Evolutionary conservation across 2,329 filamentous ascomycete species (phyloP).

Genomic region (Ceratocystis diversiconidia): DNA sequence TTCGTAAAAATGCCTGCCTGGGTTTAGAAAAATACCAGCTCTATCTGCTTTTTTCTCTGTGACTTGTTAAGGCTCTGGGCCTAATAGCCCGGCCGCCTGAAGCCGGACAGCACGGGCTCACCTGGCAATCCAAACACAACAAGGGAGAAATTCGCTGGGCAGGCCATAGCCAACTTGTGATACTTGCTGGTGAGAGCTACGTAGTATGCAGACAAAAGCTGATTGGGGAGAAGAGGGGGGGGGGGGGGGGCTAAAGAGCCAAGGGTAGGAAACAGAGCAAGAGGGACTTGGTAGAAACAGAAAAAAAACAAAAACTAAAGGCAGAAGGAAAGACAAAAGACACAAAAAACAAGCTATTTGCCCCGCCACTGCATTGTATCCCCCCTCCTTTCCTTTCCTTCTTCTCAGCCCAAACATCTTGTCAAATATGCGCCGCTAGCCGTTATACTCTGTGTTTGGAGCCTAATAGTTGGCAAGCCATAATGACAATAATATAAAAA

Average conservation of each 20-base stretch:
- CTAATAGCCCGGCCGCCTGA: neutral
- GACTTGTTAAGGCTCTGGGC: neutral
- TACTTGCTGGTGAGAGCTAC: neutral
- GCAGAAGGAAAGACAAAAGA: neutral
- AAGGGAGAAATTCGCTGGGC: neutral
- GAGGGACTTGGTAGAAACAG: neutral
- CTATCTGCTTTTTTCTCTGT: neutral
- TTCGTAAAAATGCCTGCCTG: no score
- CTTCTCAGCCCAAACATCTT: neutral
- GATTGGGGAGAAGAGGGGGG: neutral
- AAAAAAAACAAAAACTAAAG: neutral
- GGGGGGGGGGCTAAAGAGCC: neutral
- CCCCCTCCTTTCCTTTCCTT: neutral
- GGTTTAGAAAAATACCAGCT: no score
- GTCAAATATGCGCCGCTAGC: neutral
- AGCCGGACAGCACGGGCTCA: neutral
- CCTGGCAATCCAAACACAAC: neutral
- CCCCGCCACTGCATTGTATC: neutral
- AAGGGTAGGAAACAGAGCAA: neutral
- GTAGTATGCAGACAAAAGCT: slow-evolving; percentile 2
- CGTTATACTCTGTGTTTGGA: neutral
- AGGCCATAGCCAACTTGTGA: neutral
- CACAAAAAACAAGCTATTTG: neutral
- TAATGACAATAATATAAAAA: neutral
- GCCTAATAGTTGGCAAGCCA: neutral